Evolutionary conservation across 768 basidiomycete genomes (phyloP), one percentile per base, ranked within the genome.

Genomic region (Russula emetica): DNA sequence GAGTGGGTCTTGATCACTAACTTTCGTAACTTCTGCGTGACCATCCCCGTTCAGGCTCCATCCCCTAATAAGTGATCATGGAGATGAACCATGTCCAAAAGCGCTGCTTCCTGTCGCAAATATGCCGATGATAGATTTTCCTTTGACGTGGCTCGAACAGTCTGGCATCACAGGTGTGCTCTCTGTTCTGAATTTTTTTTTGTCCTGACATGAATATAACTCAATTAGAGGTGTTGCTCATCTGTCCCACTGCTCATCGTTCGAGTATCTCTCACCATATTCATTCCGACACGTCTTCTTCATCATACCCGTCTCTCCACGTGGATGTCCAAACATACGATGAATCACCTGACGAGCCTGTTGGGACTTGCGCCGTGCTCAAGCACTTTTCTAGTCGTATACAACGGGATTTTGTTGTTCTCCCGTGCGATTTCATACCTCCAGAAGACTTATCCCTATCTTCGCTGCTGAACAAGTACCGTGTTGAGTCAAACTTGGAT

Each of bases 351-450:
- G 86, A 88, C 47, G 76, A 80, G 20, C 79, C 80, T 59, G 79
- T 81, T 8, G 92, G 90, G 49, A 92, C 90, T 2, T 89, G 88
- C 66, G 79, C 83, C 24, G 79, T 95, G 28, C 80, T 96, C 63
- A 82, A 85, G 57, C 84, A 92, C 71, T 92, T 94, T 73, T 80
- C 90, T 11, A 76, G 72, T 54, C 85, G 86, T 54, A 94, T 95
- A 66, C 79, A 82, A 66, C 85, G 85, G 64, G 95, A 97, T 74
- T 95, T 97, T 73, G 83, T 97, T 45, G 74, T 98, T 26, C 81
- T 98, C 2, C 89, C 95, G 8, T 97, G 94, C 71, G 95, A 98
- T 73, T 91, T 97, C 55, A 81, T 94, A 24, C 87, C 94, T 10
- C 88, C 94, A 0, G 77, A 86, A 0, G 76, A 83, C 0, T 79